Evolutionary conservation across 441 rosid genomes (phyloP), one percentile per base, ranked within the genome.

Genomic region (Macaranga tanarius): DNA sequence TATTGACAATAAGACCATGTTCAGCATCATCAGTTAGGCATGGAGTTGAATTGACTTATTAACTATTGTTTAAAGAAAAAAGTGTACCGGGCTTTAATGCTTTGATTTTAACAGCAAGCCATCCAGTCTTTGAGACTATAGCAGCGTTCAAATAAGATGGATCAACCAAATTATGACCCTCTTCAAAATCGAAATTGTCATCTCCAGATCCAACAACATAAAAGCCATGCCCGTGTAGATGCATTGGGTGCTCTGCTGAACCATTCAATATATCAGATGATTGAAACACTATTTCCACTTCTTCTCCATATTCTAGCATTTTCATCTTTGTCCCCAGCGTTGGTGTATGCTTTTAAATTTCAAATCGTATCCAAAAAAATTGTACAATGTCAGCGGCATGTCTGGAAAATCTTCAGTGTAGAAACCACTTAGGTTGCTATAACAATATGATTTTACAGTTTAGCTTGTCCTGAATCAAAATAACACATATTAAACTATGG

Each of bases 291-390:
- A n/a, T n/a, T 7, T 62, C 66, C 26, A 62, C 66, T 10, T 40
- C 66, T n/a, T 62, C 66, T n/a, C 66, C 66, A 10, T 62, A 63
- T 20, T 63, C 67, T 5, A 63, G 48, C 51, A 63, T 23, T 8
- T 63, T 63, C 7, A 62, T 48, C n/a, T 62, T 45, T 7, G 66
- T 40, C 44, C 48, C 66, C 48, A 62, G 2, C 20, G 9, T 19
- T 5, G 67, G 4, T 63, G 22, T 4, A 7, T 3, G 17, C 23
- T 63, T 5, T 63, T 22, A 38, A 11, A 4, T 3, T 51, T 26
- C 11, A 42, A 63, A 50, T 20, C 4, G 16, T n/a, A 17, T 17
- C 0, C 38, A 3, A 10, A 8, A 5, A 63, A 63, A 20, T 63
- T 51, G 12, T 10, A 63, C 10, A 63, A 63, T 40, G 26, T n/a